Percentiles rank a stretch among this genome's conserved stretches.
phyloP scores from a whole-genome alignment of 2,329 filamentous ascomycete genomes.

The Monosporascus sp. region DNA sequence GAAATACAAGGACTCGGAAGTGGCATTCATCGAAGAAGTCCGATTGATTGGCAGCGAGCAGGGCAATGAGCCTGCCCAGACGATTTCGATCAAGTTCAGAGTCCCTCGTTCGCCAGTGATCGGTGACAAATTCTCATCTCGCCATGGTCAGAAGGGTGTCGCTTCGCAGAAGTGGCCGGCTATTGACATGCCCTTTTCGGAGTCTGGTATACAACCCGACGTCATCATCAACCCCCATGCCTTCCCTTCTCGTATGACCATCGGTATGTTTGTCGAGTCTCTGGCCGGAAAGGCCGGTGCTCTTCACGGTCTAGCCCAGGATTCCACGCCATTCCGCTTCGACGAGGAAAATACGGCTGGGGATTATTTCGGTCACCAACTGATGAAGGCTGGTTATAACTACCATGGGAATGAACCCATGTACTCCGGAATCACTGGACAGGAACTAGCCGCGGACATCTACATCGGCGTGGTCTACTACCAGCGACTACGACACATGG shows the following conservation, averaged over 20 bases:
- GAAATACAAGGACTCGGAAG: slow-evolving; percentile 90
- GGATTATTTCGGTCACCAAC: slow-evolving; percentile 93
- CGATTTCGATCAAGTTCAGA: slow-evolving; percentile 87
- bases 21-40: slow-evolving; percentile 87
- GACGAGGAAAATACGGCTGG: slow-evolving; percentile 86
- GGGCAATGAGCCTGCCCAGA: slow-evolving; percentile 77
- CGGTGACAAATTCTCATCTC: slow-evolving; percentile 97
- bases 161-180: slow-evolving; percentile 93
- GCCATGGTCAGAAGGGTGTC: slow-evolving; percentile 97
- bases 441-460: slow-evolving; percentile 91
- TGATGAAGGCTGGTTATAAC: slow-evolving; percentile 93
- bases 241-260: slow-evolving; percentile 99
- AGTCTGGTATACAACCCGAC: slow-evolving; percentile 94
- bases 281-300: slow-evolving; percentile 92
- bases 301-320: slow-evolving; percentile 91
- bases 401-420: slow-evolving; percentile 98
- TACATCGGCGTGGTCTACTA: slow-evolving; percentile 98
- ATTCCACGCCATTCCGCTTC: slow-evolving; percentile 93
- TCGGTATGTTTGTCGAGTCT: slow-evolving; percentile 98
- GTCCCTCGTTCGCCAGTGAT: slow-evolving; percentile 87
- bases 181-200: slow-evolving; percentile 92
- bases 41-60: slow-evolving; percentile 82
- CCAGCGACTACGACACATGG: slow-evolving; percentile 97
- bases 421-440: slow-evolving; percentile 94
- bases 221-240: slow-evolving; percentile 99